phyloP scores from a whole-genome alignment of 768 basidiomycete species.

The Pulveroboletus sp. region DNA sequence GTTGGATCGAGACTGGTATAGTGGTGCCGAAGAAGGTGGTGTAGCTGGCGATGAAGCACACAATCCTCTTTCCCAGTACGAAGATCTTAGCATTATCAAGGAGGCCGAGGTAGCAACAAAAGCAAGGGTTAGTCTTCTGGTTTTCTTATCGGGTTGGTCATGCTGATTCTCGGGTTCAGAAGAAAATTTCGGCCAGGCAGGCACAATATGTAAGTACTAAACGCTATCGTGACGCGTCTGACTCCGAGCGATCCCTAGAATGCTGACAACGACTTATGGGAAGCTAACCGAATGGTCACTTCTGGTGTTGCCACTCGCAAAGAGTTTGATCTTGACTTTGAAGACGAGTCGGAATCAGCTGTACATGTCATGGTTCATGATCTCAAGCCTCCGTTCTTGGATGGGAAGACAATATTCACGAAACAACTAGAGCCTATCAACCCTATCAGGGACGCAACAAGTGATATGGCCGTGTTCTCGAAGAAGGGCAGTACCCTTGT shows the following conservation, averaged over 20 bases:
- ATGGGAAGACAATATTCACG: constrained; percentile 93
- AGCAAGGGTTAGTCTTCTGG: constrained; percentile 50
- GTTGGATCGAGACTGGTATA: constrained; percentile 96
- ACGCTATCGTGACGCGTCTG: neutral
- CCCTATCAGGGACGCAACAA: constrained; percentile 88
- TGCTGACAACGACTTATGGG: constrained; percentile 98
- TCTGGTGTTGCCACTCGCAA: constrained; percentile 91
- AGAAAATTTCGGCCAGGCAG: constrained; percentile 88
- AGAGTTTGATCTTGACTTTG: constrained; percentile 87
- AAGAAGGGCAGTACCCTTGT: constrained; percentile 96
- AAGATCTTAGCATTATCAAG: constrained; percentile 69
- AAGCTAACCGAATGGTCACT: constrained; percentile 94
- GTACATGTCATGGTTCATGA: constrained; percentile 98
- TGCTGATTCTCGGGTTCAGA: constrained; percentile 39
- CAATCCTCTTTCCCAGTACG: constrained; percentile 90
- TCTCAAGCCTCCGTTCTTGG: constrained; percentile 95
- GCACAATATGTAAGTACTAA: constrained; percentile 80
- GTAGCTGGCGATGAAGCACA: constrained; percentile 87
- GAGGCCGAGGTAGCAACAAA: constrained; percentile 73
- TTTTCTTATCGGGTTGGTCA: neutral
- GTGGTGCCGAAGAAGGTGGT: constrained; percentile 81
- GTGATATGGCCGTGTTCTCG: constrained; percentile 92
- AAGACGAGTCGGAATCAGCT: constrained; percentile 93
- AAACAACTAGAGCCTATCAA: constrained; percentile 97
- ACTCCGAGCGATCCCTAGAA: constrained; percentile 50